Evolutionary conservation across 2,329 filamentous ascomycete species (phyloP), one percentile per base, ranked within the genome.

Genomic region (Xylaria sp.): DNA sequence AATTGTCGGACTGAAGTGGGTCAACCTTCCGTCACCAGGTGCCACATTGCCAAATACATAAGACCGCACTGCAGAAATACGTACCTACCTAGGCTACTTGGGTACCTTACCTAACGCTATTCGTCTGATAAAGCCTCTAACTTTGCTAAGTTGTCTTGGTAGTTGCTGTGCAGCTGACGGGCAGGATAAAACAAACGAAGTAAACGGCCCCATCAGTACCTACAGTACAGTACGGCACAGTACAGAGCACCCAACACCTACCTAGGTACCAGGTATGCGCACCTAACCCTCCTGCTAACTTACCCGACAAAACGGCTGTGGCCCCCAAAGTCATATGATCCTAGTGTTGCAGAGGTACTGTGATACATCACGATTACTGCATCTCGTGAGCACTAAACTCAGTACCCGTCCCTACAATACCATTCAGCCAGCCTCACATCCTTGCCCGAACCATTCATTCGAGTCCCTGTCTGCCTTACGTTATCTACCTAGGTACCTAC

Each of bases 1-100:
- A 71, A 72, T 71, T 69, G 24, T 72, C 71, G 71, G 71, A 39
- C 36, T 62, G 34, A 19, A 55, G 53, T 55, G 53, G 53, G 17
- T 17, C 12, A 36, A 11, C 17, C 32, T 36, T 2, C 50, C 32
- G 30, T 21, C 32, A 12, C n/a, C 53, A 55, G n/a, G 30, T 55
- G 53, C 53, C 53, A 36, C 39, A 42, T 42, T 42, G 39, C 4
- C 11, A 27, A n/a, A n/a, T n/a, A n/a, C n/a, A 27, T 27, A 27
- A 27, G 24, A 27, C 24, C 24, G 4, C 24, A 27, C 24, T 27
- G 24, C 24, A 27, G 24, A 27, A 27, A 27, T 27, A 27, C 24
- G 24, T 27, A 27, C 24, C 24, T 27, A 27, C 24, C 24, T 27
- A 27, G 4, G 24, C 24, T 27, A 27, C 2, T 27, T 27, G 4